These are phyloP conservation scores for Colletotrichum sp. DNA, from an alignment of 2,329 filamentous ascomycete genomes.

Conservation along the genomic window DNA sequence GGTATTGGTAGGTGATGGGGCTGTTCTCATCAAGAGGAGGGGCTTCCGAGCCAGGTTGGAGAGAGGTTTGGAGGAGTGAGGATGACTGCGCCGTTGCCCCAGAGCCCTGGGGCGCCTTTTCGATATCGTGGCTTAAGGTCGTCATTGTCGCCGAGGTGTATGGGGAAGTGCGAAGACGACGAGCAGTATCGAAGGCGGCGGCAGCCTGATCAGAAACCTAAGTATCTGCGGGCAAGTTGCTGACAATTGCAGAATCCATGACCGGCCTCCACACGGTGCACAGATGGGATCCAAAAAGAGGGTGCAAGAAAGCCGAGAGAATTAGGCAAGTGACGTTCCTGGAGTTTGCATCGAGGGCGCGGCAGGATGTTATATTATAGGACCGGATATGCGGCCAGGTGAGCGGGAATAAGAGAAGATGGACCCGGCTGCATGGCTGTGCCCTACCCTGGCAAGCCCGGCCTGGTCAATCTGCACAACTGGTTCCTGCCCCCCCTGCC, in stretches of 20 bases:
- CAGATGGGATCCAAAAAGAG: neutral
- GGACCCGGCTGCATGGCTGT: neutral
- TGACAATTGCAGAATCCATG: neutral
- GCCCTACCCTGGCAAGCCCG: neutral
- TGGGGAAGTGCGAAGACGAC: neutral
- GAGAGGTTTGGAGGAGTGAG: neutral
- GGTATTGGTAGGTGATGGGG: slow-evolving; percentile 42
- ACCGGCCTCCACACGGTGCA: neutral
- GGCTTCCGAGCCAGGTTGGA: neutral
- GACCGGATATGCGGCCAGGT: slow-evolving; percentile 1
- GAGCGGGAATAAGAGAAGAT: slow-evolving; percentile 13
- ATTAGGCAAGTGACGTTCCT: neutral
- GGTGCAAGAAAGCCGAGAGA: neutral
- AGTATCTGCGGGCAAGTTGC: neutral
- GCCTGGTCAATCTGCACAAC: neutral
- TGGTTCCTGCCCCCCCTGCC: neutral
- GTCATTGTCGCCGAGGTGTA: neutral
- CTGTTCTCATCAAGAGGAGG: slow-evolving; percentile 8
- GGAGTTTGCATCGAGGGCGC: neutral
- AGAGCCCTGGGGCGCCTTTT: neutral
- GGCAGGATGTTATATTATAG: slow-evolving; percentile 8
- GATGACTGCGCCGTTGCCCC: neutral
- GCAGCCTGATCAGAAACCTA: neutral
- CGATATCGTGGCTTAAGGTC: neutral
- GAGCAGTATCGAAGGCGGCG: neutral